Evolutionary conservation across 345 rosid species (phyloP).

Genomic region (Geranium brycei): DNA sequence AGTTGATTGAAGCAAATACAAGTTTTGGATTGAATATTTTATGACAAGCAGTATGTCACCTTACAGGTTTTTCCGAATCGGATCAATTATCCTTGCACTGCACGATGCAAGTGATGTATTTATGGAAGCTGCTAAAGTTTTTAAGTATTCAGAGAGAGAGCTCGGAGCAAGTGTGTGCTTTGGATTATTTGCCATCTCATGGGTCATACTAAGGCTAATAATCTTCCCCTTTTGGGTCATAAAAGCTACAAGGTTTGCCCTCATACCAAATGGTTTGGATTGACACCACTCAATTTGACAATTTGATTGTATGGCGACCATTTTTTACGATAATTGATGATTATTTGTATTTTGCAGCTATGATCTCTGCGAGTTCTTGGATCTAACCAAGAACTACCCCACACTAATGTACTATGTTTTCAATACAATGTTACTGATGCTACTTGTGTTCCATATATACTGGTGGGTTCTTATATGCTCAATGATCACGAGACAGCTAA

Average conservation of each 20-base stretch:
- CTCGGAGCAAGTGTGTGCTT: slow-evolving; percentile 85
- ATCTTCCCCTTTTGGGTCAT: slow-evolving; percentile 94
- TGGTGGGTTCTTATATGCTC: slow-evolving; percentile 93
- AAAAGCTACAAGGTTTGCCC: slow-evolving; percentile 52
- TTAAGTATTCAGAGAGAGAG: slow-evolving; percentile 73
- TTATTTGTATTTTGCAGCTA: slow-evolving; percentile 31
- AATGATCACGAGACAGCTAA: slow-evolving; percentile 70
- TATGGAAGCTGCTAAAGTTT: slow-evolving; percentile 86
- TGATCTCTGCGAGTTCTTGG: slow-evolving; percentile 31
- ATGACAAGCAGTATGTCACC: background rate
- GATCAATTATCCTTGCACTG: slow-evolving; percentile 68
- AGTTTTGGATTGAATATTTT: background rate
- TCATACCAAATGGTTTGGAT: slow-evolving; percentile 6
- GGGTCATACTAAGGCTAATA: slow-evolving; percentile 76
- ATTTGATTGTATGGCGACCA: slow-evolving; percentile 1
- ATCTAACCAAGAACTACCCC: slow-evolving; percentile 31
- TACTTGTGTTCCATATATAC: slow-evolving; percentile 84
- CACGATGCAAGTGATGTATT: slow-evolving; percentile 92
- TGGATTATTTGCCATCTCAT: slow-evolving; percentile 79
- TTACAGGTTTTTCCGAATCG: slow-evolving; percentile 69
- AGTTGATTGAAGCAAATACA: slow-evolving; percentile 2
- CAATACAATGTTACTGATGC: slow-evolving; percentile 77
- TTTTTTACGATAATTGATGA: background rate
- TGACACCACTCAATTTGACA: background rate
- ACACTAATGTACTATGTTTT: slow-evolving; percentile 48